Conservation (phyloP, 352 stramenopile species). For the Thalassiosira livingstoniorum region DNA sequence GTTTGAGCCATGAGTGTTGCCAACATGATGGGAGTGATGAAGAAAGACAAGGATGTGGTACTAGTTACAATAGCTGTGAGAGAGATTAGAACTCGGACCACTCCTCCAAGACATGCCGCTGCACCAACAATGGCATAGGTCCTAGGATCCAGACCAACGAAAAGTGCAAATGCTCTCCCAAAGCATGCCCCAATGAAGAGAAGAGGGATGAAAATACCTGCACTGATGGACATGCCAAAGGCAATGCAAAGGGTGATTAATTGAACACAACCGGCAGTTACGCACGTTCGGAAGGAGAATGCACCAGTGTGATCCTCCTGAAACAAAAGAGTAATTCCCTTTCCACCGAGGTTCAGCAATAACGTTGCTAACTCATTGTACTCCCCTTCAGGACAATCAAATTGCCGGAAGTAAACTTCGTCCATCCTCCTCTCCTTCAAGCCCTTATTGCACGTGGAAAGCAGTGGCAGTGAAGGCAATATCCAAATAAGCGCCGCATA, state of each 20-base stretch:
- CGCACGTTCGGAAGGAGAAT: constrained; percentile 89
- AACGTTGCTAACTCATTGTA: constrained; percentile 97
- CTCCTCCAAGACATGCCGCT: constrained; percentile 95
- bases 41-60: too few relatives aligned
- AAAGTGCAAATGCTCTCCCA: constrained; percentile 89
- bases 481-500: constrained; percentile 66
- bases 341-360: constrained; percentile 94
- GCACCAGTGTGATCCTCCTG: constrained; percentile 90
- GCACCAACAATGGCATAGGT: constrained; percentile 97
- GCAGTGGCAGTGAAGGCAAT: constrained; percentile 81
- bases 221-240: constrained; percentile 95
- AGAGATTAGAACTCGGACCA: constrained; percentile 98
- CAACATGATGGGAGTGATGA: too few relatives aligned
- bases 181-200: constrained; percentile 94
- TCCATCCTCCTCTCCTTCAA: constrained; percentile 87
- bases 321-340: constrained; percentile 93
- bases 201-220: constrained; percentile 95
- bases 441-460: constrained; percentile 88
- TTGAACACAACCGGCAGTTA: constrained; percentile 89
- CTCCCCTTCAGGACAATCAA: constrained; percentile 89
- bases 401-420: constrained; percentile 94
- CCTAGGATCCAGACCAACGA: constrained; percentile 87
- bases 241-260: constrained; percentile 92
- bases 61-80: too few relatives aligned
- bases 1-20: too few relatives aligned